These are phyloP conservation scores for Fusarium sp. DNA, from an alignment of 2,329 filamentous ascomycete species.

Conservation along the genomic window DNA sequence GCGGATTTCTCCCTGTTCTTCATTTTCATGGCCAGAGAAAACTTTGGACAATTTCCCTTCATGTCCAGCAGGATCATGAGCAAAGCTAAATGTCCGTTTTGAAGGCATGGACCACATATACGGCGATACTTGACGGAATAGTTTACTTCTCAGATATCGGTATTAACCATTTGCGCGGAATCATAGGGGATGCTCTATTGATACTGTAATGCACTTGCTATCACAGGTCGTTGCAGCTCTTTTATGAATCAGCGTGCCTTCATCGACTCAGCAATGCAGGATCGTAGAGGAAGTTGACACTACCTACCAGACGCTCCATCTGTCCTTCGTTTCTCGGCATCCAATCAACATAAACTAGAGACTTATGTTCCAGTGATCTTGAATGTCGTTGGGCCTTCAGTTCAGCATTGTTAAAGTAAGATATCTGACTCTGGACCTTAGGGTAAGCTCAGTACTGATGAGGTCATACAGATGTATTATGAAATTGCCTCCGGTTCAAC, in stretches of 20 bases:
- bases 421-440: conserved; percentile 8
- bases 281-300: not conserved
- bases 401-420: conserved; percentile 76
- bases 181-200: conserved; percentile 64
- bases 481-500: conserved; percentile 69
- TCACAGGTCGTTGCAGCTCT: conserved; percentile 74
- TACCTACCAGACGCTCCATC: conserved; percentile 58
- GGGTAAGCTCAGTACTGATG: not conserved
- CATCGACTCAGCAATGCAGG: conserved; percentile 34
- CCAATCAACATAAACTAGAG: conserved; percentile 61
- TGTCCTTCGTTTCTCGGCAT: conserved; percentile 63
- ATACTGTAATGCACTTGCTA: conserved; percentile 71
- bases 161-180: conserved; percentile 65
- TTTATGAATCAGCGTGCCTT: conserved; percentile 72
- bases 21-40: not conserved
- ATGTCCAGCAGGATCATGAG: not conserved
- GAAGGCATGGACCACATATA: no score
- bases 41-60: not conserved
- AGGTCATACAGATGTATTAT: conserved; percentile 70
- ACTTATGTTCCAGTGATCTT: conserved; percentile 70
- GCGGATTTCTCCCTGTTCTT: not conserved
- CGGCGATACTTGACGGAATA: no score
- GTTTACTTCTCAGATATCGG: not conserved
- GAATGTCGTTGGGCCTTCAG: conserved; percentile 74
- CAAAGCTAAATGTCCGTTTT: not conserved